A percentile compares a stretch with the other conserved stretches of the same genome.
Evolutionary conservation across 805 yeast genomes (phyloP).

Genomic region (Candida fluviatilis): DNA sequence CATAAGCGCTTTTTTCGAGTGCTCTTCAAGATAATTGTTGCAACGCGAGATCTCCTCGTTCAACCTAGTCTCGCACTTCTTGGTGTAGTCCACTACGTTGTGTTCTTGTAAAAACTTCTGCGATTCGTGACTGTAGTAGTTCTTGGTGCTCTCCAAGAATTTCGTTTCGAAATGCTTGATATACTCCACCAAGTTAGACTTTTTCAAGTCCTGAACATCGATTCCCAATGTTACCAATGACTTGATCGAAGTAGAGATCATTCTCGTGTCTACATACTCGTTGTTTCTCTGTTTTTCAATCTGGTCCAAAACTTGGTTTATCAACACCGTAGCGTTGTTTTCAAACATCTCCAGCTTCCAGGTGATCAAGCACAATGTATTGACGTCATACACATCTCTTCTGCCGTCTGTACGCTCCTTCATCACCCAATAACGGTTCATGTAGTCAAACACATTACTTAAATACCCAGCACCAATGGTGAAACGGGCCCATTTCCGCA

Average conservation of each 20-base stretch:
- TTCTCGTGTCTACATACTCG: conserved; percentile 61
- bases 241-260: conserved; percentile 69
- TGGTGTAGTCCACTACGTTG: conserved; percentile 87
- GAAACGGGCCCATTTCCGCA: conserved; percentile 82
- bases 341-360: conserved; percentile 86
- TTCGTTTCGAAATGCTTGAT: conserved; percentile 72
- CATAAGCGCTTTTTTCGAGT: conserved; percentile 72
- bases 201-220: conserved; percentile 84
- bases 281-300: conserved; percentile 78
- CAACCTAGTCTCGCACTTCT: conserved; percentile 76
- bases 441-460: conserved; percentile 90
- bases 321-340: conserved; percentile 54
- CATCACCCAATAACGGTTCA: conserved; percentile 96
- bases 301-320: conserved; percentile 68
- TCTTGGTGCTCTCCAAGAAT: conserved; percentile 66
- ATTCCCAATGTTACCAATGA: conserved; percentile 89
- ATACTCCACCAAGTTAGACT: conserved; percentile 78
- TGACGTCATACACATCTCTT: conserved; percentile 84
- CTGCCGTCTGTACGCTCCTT: conserved; percentile 94
- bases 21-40: conserved; percentile 77
- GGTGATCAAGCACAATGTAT: conserved; percentile 77
- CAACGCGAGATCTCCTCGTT: conserved; percentile 80
- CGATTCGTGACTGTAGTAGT: conserved; percentile 68
- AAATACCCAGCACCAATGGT: conserved; percentile 88
- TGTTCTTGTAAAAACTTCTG: conserved; percentile 60